Conservation (phyloP, 2,329 filamentous ascomycete genomes). For the Zymoseptoria ardabiliae region DNA sequence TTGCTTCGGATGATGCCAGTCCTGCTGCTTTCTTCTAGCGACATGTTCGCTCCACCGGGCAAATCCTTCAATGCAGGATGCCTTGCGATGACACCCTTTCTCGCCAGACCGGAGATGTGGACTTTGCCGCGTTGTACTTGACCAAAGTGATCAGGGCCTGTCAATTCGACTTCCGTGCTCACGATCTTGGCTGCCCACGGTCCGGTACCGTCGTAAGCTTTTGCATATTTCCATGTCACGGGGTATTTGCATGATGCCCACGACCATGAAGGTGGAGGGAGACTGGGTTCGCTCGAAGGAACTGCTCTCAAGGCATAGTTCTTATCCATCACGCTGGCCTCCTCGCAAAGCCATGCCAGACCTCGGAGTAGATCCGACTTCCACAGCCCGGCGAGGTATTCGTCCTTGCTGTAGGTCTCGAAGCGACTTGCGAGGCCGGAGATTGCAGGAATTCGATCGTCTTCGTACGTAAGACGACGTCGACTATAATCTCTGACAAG, state of each 20-base stretch:
- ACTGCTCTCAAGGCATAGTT: background rate
- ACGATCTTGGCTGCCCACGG: background rate
- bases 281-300: background rate
- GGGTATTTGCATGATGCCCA: constrained; percentile 4
- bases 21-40: background rate
- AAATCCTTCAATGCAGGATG: background rate
- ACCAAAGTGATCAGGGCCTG: background rate
- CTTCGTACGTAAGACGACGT: background rate
- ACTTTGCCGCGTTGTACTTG: background rate
- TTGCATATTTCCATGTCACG: background rate
- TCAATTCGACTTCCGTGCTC: background rate
- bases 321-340: too few relatives aligned
- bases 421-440: background rate
- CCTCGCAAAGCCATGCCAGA: constrained; percentile 1
- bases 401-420: background rate
- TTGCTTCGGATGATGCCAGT: background rate
- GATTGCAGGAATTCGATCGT: background rate
- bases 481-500: background rate
- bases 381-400: constrained; percentile 7
- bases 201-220: background rate
- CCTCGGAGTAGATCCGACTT: background rate
- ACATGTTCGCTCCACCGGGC: background rate
- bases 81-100: background rate
- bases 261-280: constrained; percentile 2
- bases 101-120: background rate